Conservation (phyloP, 2,329 filamentous ascomycete species). For the Microdochium trichocladiopsis region DNA sequence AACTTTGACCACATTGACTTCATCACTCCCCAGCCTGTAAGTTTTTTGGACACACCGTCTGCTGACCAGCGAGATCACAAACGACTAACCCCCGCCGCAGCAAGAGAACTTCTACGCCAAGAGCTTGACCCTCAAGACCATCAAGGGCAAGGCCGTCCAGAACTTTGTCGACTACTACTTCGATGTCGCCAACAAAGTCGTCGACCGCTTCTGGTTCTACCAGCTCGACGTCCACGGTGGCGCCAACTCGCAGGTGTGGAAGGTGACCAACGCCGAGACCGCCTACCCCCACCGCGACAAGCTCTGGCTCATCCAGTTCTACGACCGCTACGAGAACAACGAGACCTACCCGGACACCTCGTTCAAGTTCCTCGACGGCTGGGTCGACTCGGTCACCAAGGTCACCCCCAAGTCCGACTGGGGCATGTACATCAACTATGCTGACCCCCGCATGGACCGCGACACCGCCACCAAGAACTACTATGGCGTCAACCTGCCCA, state of each 20-base stretch:
- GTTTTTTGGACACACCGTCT: background rate
- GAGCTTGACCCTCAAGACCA: constrained; percentile 28
- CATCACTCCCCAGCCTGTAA: background rate
- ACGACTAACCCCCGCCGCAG: constrained; percentile 13
- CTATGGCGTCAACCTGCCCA: constrained; percentile 31
- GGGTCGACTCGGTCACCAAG: constrained; percentile 14
- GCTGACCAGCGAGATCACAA: background rate
- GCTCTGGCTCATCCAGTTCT: constrained; percentile 41
- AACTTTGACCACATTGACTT: background rate
- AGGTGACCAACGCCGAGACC: constrained; percentile 13
- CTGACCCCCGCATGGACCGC: constrained; percentile 38
- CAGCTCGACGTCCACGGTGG: constrained; percentile 35
- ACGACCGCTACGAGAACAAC: constrained; percentile 27
- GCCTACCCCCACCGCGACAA: constrained; percentile 34
- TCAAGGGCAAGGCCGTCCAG: constrained; percentile 24
- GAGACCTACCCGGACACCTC: constrained; percentile 14
- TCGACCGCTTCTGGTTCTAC: constrained; percentile 29
- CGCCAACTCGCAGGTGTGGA: constrained; percentile 26
- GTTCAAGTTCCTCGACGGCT: constrained; percentile 16
- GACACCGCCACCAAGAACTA: constrained; percentile 40
- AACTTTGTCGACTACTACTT: constrained; percentile 33
- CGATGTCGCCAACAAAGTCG: constrained; percentile 23
- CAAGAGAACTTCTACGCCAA: constrained; percentile 35
- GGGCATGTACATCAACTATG: constrained; percentile 43
- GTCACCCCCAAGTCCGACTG: constrained; percentile 12